Evolutionary conservation across 179 eudicot species (phyloP), one percentile per base, ranked within the genome.

Genomic region (Dionaea muscipula): DNA sequence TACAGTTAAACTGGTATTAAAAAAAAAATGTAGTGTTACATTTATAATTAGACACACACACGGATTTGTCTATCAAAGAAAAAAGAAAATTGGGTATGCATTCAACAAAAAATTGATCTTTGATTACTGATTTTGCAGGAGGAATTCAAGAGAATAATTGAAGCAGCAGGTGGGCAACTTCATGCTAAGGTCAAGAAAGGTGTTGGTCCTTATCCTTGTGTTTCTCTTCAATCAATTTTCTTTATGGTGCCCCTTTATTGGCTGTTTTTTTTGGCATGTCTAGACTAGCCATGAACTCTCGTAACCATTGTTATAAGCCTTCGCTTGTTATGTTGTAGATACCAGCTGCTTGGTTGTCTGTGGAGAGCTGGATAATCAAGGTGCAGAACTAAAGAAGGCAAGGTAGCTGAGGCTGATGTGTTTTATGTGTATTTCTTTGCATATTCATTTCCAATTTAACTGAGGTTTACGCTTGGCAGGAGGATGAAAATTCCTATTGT

Each of bases 401-500:
- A 81, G 98, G 98, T 90, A 72, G 50, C 20, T 18, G 3, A 47
- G 63, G 31, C 22, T 7, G 12, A 4, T 49, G 39, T 10, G 18
- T 47, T 10, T 33, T 23, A 7, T 47, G n/a, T 59, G 24, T 16
- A 31, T 26, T 23, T 13, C 21, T 33, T 59, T 22, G 16, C 52
- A 31, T 12, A 14, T 47, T 22, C 17, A 14, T 43, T 19, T 46
- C 20, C 23, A 46, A 13, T 25, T 4, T 7, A 60, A 24, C n/a
- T 12, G 21, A 51, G 18, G 2, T 51, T 70, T 47, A 40, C 35
- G 65, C 62, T 65, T 67, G 62, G 40, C 75, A 88, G 99, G 89
- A 79, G 78, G 78, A 82, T 93, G 96, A 88, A 83, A 59, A 26
- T 84, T 53, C 99, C 99, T 27, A 75, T 93, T 45, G 93, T 93